phyloP scores from a whole-genome alignment of 2,329 filamentous ascomycete species.

The Cytospora piceicola region DNA sequence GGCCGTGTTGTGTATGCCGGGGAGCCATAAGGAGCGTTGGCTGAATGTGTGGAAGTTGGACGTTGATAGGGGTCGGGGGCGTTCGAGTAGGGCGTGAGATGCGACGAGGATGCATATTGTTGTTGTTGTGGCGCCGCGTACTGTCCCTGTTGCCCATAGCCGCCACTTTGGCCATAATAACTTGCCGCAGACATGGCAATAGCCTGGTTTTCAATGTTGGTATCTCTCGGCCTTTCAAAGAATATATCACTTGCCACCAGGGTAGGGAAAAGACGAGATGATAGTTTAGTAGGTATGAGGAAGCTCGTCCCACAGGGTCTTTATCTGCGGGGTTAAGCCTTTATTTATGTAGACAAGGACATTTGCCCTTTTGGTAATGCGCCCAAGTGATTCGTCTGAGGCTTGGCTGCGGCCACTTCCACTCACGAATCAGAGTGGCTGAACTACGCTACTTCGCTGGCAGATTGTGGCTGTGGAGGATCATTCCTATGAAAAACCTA shows the following conservation, averaged over 20 bases:
- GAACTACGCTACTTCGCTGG: slow-evolving; percentile 18
- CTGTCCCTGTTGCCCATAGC: slow-evolving; percentile 16
- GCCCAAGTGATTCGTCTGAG: not conserved
- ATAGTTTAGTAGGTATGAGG: not conserved
- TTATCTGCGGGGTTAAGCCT: not conserved
- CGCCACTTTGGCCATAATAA: slow-evolving; percentile 32
- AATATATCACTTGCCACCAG: not conserved
- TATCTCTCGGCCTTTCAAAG: not conserved
- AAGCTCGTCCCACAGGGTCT: not conserved
- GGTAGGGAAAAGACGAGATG: not conserved
- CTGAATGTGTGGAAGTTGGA: slow-evolving; percentile 28
- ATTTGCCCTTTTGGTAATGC: not conserved
- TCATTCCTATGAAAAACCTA: not conserved
- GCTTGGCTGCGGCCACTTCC: slow-evolving; percentile 2
- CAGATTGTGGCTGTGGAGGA: slow-evolving; percentile 22
- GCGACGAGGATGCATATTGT: slow-evolving; percentile 26
- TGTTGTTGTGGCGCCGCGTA: slow-evolving; percentile 31
- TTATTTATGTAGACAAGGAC: not conserved
- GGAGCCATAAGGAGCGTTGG: slow-evolving; percentile 12
- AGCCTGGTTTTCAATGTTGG: not conserved
- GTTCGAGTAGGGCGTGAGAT: slow-evolving; percentile 29
- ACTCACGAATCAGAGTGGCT: slow-evolving; percentile 26
- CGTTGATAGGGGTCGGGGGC: slow-evolving; percentile 25
- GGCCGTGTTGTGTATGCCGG: slow-evolving; percentile 17
- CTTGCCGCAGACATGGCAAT: slow-evolving; percentile 34